Evolutionary conservation across 164 flowering plant species (phyloP), one percentile per base, ranked within the genome.

Genomic region (Umbilicus rupestris): DNA sequence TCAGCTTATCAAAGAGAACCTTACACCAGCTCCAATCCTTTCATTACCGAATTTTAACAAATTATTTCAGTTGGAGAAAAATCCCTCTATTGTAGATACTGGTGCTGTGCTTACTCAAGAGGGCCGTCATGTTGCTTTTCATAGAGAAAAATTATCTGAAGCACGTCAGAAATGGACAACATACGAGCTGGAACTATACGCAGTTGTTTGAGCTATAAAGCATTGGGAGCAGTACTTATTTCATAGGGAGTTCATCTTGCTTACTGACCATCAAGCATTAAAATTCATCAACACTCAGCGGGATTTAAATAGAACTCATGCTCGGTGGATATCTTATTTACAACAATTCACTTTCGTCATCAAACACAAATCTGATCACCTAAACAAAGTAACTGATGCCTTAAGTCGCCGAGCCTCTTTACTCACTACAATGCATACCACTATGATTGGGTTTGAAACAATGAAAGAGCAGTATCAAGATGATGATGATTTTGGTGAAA

Each of bases 361-460:
- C 14, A 10, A 20, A 11, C 62, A 50, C 15, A 55, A 67, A 22
- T 42, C 62, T 24, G 46, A n/a, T 7, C 33, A 44, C 15, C 2
- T 52, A 20, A 19, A 37, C 44, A 16, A 7, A 17, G 45, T 39
- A 2, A 31, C 44, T 0, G 33, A 67, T 42, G 70, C 17, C 16
- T 39, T 68, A 37, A 57, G 33, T 22, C 22, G 22, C 17, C 64
- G 37, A 14, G 29, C 52, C 28, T 3, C 12, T 9, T 39, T 70
- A 28, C n/a, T 64, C 7, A 24, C 37, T 10, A 50, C 30, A 2
- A 24, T 63, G 60, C 1, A 19, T 3, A 9, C 17, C n/a, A 39
- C 50, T 28, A 26, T 64, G 1, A 49, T 64, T 5, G 72, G 72
- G 3, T 70, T 70, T 70, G 60, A 70, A 19, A 42, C 2, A 24